phyloP scores from a whole-genome alignment of 2,329 filamentous ascomycete genomes.

The Nothophaeocryptopus gaeumannii region DNA sequence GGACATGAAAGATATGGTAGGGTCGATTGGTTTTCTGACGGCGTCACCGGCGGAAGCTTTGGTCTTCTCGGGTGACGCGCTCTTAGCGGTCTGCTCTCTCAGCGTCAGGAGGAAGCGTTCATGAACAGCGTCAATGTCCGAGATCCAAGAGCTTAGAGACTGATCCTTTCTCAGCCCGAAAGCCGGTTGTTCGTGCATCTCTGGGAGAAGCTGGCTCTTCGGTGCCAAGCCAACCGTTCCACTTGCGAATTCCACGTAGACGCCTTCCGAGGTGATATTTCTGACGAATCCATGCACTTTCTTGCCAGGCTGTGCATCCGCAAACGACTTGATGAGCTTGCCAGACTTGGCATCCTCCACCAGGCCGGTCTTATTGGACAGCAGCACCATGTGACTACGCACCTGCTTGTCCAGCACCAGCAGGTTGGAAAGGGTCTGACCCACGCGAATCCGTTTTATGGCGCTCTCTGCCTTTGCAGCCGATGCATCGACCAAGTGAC shows the following conservation, averaged over 20 bases:
- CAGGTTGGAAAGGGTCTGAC: constrained; percentile 78
- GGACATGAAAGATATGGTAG: constrained; percentile 60
- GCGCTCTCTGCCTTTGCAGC: constrained; percentile 72
- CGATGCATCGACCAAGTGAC: constrained; percentile 83
- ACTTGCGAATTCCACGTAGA: constrained; percentile 86
- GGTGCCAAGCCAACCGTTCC: constrained; percentile 75
- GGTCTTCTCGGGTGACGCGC: constrained; percentile 25
- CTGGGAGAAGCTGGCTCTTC: constrained; percentile 71
- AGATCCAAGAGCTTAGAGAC: constrained; percentile 68
- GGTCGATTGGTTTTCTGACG: constrained; percentile 62
- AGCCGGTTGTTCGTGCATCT: constrained; percentile 63
- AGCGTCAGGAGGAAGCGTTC: constrained; percentile 67
- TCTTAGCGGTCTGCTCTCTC: constrained; percentile 44
- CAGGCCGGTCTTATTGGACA: constrained; percentile 81
- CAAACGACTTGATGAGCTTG: constrained; percentile 68
- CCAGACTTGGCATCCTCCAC: constrained; percentile 70
- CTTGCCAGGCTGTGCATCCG: constrained; percentile 67
- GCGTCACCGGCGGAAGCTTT: constrained; percentile 19
- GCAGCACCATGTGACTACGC: constrained; percentile 67
- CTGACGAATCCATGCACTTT: constrained; percentile 76
- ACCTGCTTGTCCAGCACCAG: constrained; percentile 83
- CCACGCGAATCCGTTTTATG: constrained; percentile 77
- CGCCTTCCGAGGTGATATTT: constrained; percentile 75
- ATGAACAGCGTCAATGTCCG: constrained; percentile 67
- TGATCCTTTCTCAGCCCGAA: constrained; percentile 80